These are phyloP conservation scores for Boletales sp. DNA, from an alignment of 768 basidiomycete genomes.

Conservation along the genomic window DNA sequence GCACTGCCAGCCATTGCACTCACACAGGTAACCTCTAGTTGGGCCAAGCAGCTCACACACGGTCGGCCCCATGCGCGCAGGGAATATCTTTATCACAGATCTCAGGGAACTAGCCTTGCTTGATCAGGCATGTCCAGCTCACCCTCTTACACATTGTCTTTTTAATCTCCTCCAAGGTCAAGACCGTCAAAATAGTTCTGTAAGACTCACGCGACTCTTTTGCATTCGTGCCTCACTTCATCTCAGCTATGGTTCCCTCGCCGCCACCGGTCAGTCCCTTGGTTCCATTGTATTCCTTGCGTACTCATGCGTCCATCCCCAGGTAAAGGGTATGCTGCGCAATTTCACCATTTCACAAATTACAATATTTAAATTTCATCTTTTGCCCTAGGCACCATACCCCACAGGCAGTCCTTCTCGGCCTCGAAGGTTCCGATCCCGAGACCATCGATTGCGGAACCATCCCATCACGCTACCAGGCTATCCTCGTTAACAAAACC, in stretches of 20 bases:
- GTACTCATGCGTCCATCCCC: slow-evolving; percentile 6
- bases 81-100: slow-evolving; percentile 81
- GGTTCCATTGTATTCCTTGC: neutral
- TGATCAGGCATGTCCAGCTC: slow-evolving; percentile 48
- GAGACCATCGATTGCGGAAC: slow-evolving; percentile 91
- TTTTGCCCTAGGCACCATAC: slow-evolving; percentile 65
- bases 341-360: slow-evolving; percentile 1
- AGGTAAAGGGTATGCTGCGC: slow-evolving; percentile 69
- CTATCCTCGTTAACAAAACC: slow-evolving; percentile 61
- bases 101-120: slow-evolving; percentile 64
- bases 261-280: slow-evolving; percentile 70
- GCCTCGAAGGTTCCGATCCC: slow-evolving; percentile 85
- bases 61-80: slow-evolving; percentile 87
- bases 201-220: slow-evolving; percentile 32
- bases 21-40: slow-evolving; percentile 37
- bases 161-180: slow-evolving; percentile 45
- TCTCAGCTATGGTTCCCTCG: slow-evolving; percentile 81
- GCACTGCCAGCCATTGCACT: too few species aligned
- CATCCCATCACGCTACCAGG: slow-evolving; percentile 69
- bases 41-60: slow-evolving; percentile 65
- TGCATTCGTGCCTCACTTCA: neutral
- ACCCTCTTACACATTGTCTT: neutral
- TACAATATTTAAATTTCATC: neutral
- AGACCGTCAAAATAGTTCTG: slow-evolving; percentile 81
- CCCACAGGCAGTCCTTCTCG: slow-evolving; percentile 81